Evolutionary conservation across 169 alveolate genomes (phyloP), one percentile per base, ranked within the genome.

Genomic region (Plasmodium gaboni): DNA sequence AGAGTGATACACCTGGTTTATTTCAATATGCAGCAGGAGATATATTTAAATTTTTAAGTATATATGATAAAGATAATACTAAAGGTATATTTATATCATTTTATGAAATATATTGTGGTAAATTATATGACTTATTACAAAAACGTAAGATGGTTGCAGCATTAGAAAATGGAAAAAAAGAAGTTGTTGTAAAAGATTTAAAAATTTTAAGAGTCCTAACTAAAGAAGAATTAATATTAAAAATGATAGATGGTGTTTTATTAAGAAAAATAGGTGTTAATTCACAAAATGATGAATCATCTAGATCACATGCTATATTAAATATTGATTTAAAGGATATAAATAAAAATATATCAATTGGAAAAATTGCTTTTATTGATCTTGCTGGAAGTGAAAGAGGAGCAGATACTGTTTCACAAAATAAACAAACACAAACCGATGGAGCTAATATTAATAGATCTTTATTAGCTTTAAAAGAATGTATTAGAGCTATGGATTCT

Each of bases 381-480:
- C 93, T 99, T 74, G 99, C 99, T 3, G 99, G 99, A 13, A 96
- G 99, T 78, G 99, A 99, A 96, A 96, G 99, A 76, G 99, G 99
- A 0, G 99, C 99, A 1, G 99, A 99, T 91, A 97, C 99, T 12
- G 94, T 97, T 50, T 98, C 97, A 89, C 97, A 97, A 65, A 96
- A 97, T 83, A 97, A 98, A 87, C 97, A 98, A 93, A 98, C 99
- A 22, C 98, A 96, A 88, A 93, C 97, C 67, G 99, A 99, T 76
- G 99, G 99, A 3, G 99, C 99, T 8, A 99, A 99, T 88, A 99
- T 99, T 70, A 99, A 99, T 94, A 96, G 99, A 89, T 98, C 99
- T 5, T 92, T 99, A 55, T 91, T 99, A 51, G 99, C 99, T 19
- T 92, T 99, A 74, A 98, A 98, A 94, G 99, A 99, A 92, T 99